These are phyloP conservation scores for Talaromyces sp. DNA, from an alignment of 2,329 filamentous ascomycete species.

Conservation along the genomic window DNA sequence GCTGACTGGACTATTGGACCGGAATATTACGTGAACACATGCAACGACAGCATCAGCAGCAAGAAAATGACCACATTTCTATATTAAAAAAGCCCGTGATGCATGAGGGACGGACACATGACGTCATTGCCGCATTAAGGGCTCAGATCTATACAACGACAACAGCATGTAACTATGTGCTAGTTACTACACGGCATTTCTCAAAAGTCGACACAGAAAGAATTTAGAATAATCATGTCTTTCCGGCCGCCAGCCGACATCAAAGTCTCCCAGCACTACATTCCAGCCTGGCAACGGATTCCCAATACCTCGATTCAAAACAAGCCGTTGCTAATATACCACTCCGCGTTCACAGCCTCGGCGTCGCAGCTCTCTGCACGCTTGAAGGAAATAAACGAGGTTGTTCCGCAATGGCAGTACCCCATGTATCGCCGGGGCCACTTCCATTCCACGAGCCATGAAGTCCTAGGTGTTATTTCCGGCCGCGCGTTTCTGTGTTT, in stretches of 20 bases:
- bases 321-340: constrained; percentile 63
- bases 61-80: neutral
- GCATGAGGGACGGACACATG: neutral
- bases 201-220: neutral
- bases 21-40: neutral
- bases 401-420: constrained; percentile 61
- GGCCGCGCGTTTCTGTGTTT: constrained; percentile 61
- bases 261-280: constrained; percentile 53
- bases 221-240: constrained; percentile 17
- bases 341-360: constrained; percentile 48
- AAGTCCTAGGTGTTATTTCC: constrained; percentile 56
- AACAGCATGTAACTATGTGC: neutral
- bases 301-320: constrained; percentile 62
- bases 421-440: constrained; percentile 63
- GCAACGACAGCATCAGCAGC: neutral
- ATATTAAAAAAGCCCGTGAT: neutral
- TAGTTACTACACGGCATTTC: too few species aligned
- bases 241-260: constrained; percentile 47
- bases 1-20: neutral
- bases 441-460: constrained; percentile 64
- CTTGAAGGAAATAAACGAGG: constrained; percentile 49
- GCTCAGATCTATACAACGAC: neutral
- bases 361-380: constrained; percentile 53
- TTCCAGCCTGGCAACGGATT: constrained; percentile 51
- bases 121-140: neutral